Conservation (phyloP, 306 rosid species). For the Luffa acutangula region DNA sequence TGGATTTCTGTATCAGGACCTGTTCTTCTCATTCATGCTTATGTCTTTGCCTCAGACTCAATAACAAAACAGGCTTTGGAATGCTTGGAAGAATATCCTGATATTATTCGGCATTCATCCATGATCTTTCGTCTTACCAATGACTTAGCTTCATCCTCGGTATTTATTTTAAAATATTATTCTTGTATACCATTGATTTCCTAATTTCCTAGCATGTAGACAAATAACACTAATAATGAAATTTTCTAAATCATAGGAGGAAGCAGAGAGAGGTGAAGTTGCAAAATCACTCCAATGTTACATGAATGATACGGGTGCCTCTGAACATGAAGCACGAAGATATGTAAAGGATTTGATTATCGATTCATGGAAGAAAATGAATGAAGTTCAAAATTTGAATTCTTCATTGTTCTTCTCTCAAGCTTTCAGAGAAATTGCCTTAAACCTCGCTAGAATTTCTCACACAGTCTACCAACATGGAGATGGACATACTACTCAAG, state of each 20-base stretch:
- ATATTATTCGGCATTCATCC: background rate
- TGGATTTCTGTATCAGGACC: background rate
- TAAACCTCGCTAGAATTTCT: slow-evolving; percentile 9
- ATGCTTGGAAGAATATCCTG: background rate
- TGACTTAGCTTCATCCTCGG: slow-evolving; percentile 16
- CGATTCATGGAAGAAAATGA: slow-evolving; percentile 13
- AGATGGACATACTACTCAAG: background rate
- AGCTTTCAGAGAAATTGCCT: background rate
- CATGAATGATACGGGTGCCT: no score
- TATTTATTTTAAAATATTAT: background rate
- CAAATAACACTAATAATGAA: no score
- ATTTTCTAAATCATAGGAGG: no score
- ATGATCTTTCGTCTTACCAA: slow-evolving; percentile 5
- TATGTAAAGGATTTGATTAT: background rate
- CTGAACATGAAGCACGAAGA: no score
- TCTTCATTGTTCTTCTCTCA: background rate
- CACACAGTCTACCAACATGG: background rate
- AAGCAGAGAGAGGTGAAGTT: no score
- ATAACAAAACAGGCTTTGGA: slow-evolving; percentile 4
- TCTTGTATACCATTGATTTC: no score
- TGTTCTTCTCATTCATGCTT: background rate
- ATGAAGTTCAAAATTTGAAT: background rate
- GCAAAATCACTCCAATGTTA: no score
- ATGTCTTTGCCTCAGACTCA: background rate
- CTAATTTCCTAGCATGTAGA: no score